Percentiles rank a stretch among this genome's conserved stretches.
These are phyloP conservation scores for Sordariomycetes sp. DNA, from an alignment of 2,329 filamentous ascomycete genomes.

Conservation along the genomic window DNA sequence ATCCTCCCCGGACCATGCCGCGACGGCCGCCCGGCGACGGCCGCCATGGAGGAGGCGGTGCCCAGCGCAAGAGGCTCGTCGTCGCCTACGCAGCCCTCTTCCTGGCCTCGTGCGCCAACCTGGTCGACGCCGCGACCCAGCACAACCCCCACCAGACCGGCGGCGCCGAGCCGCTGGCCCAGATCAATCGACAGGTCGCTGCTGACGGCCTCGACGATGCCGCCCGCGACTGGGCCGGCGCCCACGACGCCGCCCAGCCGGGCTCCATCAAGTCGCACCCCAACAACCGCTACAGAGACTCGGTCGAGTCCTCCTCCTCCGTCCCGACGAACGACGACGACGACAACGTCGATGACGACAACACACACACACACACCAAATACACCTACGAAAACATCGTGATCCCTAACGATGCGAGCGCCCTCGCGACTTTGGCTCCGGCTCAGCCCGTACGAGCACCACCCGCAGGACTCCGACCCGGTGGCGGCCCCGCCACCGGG, in stretches of 20 bases:
- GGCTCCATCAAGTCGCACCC: slow-evolving; percentile 13
- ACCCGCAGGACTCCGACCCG: slow-evolving; percentile 48
- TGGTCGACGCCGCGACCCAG: slow-evolving; percentile 37
- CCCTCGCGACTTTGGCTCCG: slow-evolving; percentile 96
- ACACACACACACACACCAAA: slow-evolving; percentile 19
- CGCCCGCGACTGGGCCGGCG: slow-evolving; percentile 15
- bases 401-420: slow-evolving; percentile 68
- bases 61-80: slow-evolving; percentile 33
- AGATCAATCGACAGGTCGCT: slow-evolving; percentile 5
- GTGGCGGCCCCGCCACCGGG: slow-evolving; percentile 47
- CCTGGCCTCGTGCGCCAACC: slow-evolving; percentile 40
- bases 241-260: slow-evolving; percentile 12
- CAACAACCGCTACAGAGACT: slow-evolving; percentile 10
- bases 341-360: slow-evolving; percentile 12
- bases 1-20: slow-evolving; percentile 33
- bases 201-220: slow-evolving; percentile 8
- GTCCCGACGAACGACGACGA: background rate
- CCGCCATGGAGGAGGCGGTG: slow-evolving; percentile 25
- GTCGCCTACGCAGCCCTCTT: slow-evolving; percentile 44
- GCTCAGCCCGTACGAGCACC: slow-evolving; percentile 92
- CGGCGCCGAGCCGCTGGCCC: background rate
- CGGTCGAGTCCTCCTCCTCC: slow-evolving; percentile 4
- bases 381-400: slow-evolving; percentile 21
- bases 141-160: slow-evolving; percentile 5
- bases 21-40: slow-evolving; percentile 53